phyloP scores from a whole-genome alignment of 164 flowering plant species.

The grape (Vitis vinifera) region ASM3070453v1 NC_081814.1:14868501-14869000 shows the following conservation, averaged over 20 bases:
- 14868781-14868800: conserved; percentile 30
- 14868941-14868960: conserved; percentile 13
- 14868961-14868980: conserved; percentile 27
- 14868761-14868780: conserved; percentile 32
- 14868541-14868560: conserved; percentile 18
- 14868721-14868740: conserved; percentile 27
- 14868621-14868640: conserved; percentile 25
- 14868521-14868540: conserved; percentile 8
- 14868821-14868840: conserved; percentile 28
- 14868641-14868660: conserved; percentile 21
- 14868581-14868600: conserved; percentile 29
- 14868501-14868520: too few species aligned
- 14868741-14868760: conserved; percentile 31
- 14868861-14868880: conserved; percentile 9
- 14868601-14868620: conserved; percentile 20
- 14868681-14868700: conserved; percentile 21
- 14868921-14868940: conserved; percentile 28
- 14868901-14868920: conserved; percentile 30
- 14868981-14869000: conserved; percentile 23
- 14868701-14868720: conserved; percentile 31
- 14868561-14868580: conserved; percentile 30
- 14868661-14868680: conserved; percentile 26
- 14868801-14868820: conserved; percentile 25
- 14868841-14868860: conserved; percentile 26
- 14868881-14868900: conserved; percentile 28